Evolutionary conservation across 805 yeast genomes (phyloP).

Genomic region (Starmera quercuum): DNA sequence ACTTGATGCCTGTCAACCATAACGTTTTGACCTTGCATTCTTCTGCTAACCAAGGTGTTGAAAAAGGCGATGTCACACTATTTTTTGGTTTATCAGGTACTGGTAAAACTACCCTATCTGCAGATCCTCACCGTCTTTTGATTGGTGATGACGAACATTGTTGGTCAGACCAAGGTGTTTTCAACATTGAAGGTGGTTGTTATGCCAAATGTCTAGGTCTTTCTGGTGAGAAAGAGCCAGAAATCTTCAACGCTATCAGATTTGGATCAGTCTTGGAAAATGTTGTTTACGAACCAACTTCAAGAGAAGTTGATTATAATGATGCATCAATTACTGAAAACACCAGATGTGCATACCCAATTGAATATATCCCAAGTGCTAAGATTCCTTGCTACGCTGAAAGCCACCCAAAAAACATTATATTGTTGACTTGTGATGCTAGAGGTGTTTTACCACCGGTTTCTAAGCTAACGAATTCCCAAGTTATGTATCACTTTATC

Average conservation of each 20-base stretch:
- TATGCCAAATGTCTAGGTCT: constrained; percentile 95
- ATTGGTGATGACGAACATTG: constrained; percentile 99
- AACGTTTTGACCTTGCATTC: constrained; percentile 90
- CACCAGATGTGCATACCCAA: constrained; percentile 98
- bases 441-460: constrained; percentile 97
- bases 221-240: constrained; percentile 91
- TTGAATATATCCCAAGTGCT: constrained; percentile 93
- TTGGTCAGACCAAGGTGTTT: constrained; percentile 97
- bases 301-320: constrained; percentile 81
- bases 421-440: constrained; percentile 94
- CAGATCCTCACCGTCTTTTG: constrained; percentile 87
- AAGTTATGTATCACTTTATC: constrained; percentile 98
- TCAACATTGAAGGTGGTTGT: constrained; percentile 99
- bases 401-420: constrained; percentile 85
- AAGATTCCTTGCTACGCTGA: constrained; percentile 90
- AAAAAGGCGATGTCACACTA: constrained; percentile 80
- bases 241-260: constrained; percentile 88
- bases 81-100: constrained; percentile 98
- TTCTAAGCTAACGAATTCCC: constrained; percentile 86
- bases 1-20: constrained; percentile 93
- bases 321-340: constrained; percentile 85
- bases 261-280: constrained; percentile 95
- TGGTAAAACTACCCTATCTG: constrained; percentile 95
- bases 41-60: constrained; percentile 84
- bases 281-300: constrained; percentile 71